Evolutionary conservation across 371 early-diverging fungal genomes (phyloP), one percentile per base, ranked within the genome.

Genomic region (Rhizomucor miehei): DNA sequence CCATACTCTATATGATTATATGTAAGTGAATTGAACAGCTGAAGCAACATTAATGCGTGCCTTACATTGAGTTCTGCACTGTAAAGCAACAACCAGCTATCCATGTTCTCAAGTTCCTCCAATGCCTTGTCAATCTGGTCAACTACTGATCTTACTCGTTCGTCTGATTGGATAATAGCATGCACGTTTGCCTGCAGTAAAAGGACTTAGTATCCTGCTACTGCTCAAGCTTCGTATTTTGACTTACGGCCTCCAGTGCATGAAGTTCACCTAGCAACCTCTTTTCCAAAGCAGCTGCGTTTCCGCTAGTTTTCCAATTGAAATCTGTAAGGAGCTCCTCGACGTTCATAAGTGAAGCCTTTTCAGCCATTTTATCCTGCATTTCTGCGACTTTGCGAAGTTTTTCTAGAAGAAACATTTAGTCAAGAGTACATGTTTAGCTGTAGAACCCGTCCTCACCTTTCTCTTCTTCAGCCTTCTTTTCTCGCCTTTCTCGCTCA

Each of bases 131-230:
- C 93, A 25, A 95, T 83, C 52, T 93, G 87, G 17, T 71, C 75
- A 16, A 93, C 81, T 20, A 97, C 87, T 4, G 80, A 73, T 44
- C 85, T 79, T n/a, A 93, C 92, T 52, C 89, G 81, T 52, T 87
- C 86, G 58, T 94, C 95, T 17, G 94, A 89, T 63, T 92, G 89
- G 36, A 97, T 89, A 54, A 97, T 92, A 1, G 92, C 93, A 59
- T 92, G 92, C 2, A 97, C 93, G 66, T 95, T 94, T 16, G 90
- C 88, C 90, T 90, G 62, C 34, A 12, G 16, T 17, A 38, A 10
- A 56, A 51, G 23, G 21, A 14, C 11, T 16, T 23, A 37, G 20
- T 10, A 13, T 48, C 44, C 25, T 35, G n/a, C 11, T 20, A 45
- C 13, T 23, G 3, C n/a, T 36, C 17, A 20, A 2, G 46, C 6